phyloP scores from a whole-genome alignment of 2,329 filamentous ascomycete species.

The Chrysosporium keratinophilum region DNA sequence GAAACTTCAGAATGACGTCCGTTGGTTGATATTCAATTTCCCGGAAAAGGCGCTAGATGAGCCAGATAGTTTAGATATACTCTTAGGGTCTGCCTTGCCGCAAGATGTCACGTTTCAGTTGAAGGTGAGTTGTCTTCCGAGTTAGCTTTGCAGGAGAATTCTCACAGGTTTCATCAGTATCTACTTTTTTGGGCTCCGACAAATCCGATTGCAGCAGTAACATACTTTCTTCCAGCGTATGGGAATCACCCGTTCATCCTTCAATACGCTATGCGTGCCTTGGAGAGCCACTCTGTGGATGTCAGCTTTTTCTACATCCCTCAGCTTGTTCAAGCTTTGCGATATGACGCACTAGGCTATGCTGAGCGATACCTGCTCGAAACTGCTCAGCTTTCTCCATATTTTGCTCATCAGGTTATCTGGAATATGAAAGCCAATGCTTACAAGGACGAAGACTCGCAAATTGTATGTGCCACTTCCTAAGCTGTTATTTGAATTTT shows the following conservation, averaged over 20 bases:
- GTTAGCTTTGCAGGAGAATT: neutral
- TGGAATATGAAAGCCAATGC: constrained; percentile 99
- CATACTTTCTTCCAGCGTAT: constrained; percentile 84
- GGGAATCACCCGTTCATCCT: constrained; percentile 84
- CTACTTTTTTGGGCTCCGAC: constrained; percentile 86
- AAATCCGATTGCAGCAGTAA: constrained; percentile 85
- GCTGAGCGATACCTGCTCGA: constrained; percentile 94
- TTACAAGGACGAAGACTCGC: constrained; percentile 91
- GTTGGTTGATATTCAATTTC: constrained; percentile 68
- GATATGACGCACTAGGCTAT: constrained; percentile 87
- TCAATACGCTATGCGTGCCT: constrained; percentile 89
- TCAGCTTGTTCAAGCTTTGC: constrained; percentile 89
- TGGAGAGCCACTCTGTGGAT: constrained; percentile 92
- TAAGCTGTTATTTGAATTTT: neutral
- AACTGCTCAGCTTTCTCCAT: constrained; percentile 91
- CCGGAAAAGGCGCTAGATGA: constrained; percentile 73
- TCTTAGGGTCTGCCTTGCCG: constrained; percentile 68
- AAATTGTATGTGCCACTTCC: constrained; percentile 50
- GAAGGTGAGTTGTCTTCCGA: constrained; percentile 52
- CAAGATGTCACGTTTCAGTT: constrained; percentile 72
- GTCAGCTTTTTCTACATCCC: constrained; percentile 98
- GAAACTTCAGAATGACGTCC: constrained; percentile 62
- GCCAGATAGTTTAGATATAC: constrained; percentile 69
- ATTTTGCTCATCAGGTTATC: constrained; percentile 98
- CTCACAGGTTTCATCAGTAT: constrained; percentile 47